phyloP scores from a whole-genome alignment of 306 rosid species.

The Gynostemma pentaphyllum region DNA sequence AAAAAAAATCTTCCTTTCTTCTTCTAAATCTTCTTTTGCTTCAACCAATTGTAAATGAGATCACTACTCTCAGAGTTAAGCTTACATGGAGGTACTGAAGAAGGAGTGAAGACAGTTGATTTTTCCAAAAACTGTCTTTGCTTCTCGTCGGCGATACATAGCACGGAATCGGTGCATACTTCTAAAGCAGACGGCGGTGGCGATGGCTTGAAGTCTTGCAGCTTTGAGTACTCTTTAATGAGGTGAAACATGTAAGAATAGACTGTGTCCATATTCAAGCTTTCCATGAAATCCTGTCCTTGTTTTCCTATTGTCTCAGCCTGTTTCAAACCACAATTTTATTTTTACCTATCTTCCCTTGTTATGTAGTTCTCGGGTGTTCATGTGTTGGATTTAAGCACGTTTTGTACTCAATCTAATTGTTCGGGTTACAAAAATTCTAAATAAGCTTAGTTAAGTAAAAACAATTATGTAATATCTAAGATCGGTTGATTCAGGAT shows the following conservation, averaged over 20 bases:
- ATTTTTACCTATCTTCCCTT: too few relatives aligned
- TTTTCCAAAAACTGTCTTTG: constrained; percentile 38
- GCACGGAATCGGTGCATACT: constrained; percentile 60
- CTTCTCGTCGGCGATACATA: constrained; percentile 60
- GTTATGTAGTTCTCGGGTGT: too few relatives aligned
- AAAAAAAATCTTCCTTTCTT: constrained; percentile 18
- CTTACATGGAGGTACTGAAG: constrained; percentile 49
- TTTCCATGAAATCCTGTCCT: constrained; percentile 72
- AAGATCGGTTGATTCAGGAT: too few relatives aligned
- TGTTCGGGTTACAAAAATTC: too few relatives aligned
- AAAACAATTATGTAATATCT: too few relatives aligned
- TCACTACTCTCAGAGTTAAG: constrained; percentile 29
- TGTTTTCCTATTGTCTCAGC: constrained; percentile 57
- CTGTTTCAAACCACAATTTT: constrained; percentile 27
- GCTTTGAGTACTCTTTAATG: constrained; percentile 65
- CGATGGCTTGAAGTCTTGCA: constrained; percentile 56
- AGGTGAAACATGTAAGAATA: constrained; percentile 95
- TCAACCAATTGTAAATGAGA: constrained; percentile 18
- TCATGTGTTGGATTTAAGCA: too few relatives aligned
- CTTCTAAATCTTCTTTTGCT: constrained; percentile 1
- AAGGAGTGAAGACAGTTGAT: constrained; percentile 32
- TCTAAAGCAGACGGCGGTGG: constrained; percentile 43
- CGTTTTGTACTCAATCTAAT: too few relatives aligned
- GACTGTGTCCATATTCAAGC: constrained; percentile 56
- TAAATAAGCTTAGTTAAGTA: too few relatives aligned